Base-by-base conservation (phyloP, 805 yeast species). In the Hanseniaspora nectarophila region DNA sequence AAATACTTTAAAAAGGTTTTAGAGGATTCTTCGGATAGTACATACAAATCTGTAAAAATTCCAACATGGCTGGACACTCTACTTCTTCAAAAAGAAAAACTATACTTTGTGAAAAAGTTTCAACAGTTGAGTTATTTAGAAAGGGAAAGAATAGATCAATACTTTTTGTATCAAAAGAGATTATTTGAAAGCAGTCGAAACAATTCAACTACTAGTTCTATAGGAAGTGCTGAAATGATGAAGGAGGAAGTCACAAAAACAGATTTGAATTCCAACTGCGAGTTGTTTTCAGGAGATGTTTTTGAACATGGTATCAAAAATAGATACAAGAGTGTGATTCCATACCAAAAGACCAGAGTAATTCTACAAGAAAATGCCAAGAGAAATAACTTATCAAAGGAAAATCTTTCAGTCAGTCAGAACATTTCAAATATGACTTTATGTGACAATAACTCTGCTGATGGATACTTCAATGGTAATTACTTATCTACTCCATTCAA, bases 401-500 rank as follows among this genome's bases (percentile, higher is more conserved):
- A 2, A 31, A 12, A 31, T n/a, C 13, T 12, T 13, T 12, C 33
- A 31, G 33, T 31, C 15, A 31, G 33, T 13, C 33, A 31, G n/a
- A 31, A 31, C 33, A 31, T 31, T 12, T 31, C 33, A 5, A 31
- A 31, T 3, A 12, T 31, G 33, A 12, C 33, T 13, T 12, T 31
- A 15, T 12, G 2, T n/a, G 13, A 7, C 31, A 23, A n/a, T 20
- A 33, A 10, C 20, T 32, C 47, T 15, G 10, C 39, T 15, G 37
- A 62, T 51, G 85, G 81, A 63, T 89, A 89, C 64, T 86, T 89
- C 59, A 89, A 89, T 67, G 98, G 97, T 0, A 85, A 89, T 23
- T 83, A 85, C 67, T 66, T 85, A 44, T 59, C 62, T 9, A 28
- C 33, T 3, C 51, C 45, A 18, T 20, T 32, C 16, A 53, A 54